Base-by-base conservation (phyloP, 768 basidiomycete genomes). In the Termitomyces sp. region DNA sequence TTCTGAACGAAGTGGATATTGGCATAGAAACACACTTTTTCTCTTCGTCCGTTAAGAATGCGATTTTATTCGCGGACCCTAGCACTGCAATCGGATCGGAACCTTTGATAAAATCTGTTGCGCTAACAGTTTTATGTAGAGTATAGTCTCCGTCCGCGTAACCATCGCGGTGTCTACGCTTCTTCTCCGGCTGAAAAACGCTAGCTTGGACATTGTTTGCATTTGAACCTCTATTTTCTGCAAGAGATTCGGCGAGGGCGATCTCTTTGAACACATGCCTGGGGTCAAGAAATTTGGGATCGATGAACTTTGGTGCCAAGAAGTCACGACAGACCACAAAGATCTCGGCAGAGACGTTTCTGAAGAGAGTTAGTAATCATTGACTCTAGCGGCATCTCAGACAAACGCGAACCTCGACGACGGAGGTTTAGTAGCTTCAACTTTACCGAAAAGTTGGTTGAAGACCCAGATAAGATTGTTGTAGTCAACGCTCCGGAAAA, bases 381-480 rank as follows among this genome's bases (percentile, higher is more conserved):
- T 41, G 8, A 13, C 33, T 50, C 29, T 56, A 33, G 18, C 36
- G 48, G 41, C 22, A 41, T 16, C n/a, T n/a, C n/a, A 47, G 20
- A 12, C 28, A 7, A 28, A 47, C 22, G 60, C 73, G 66, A 60
- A 94, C 92, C 94, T 86, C 24, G 97, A 98, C 37, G 94, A 95
- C 9, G 97, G 95, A 2, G 97, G 97, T 69, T 99, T 99, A 33
- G 97, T 99, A 6, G 97, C 97, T 72, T 99, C 97, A 33, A 99
- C 97, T 72, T 90, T 94, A 47, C 83, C 84, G 70, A 99, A 99
- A 49, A 99, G 76, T 74, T 98, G 97, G 64, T 86, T 88, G 76
- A 99, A 98, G 34, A 98, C 97, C 97, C 97, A 99, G 65, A 98
- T 88, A 64, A 99, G 85, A 68, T 89, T 94, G 77, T 99, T 98